Percentiles rank a stretch among this genome's conserved stretches.
Evolutionary conservation across 805 yeast species (phyloP).

Genomic region (Cyberlindnera mycetangii): DNA sequence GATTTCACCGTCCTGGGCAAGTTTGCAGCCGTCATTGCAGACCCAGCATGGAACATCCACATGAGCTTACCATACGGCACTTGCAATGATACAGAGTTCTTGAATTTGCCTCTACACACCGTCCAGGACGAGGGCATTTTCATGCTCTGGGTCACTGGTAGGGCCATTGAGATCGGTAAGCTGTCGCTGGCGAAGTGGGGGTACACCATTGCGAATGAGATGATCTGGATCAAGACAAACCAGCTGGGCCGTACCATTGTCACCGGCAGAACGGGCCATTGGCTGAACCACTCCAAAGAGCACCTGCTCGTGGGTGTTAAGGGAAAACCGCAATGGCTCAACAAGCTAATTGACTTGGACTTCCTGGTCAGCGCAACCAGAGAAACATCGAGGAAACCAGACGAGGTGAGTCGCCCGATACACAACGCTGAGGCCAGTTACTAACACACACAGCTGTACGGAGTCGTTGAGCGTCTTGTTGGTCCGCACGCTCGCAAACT

Average conservation of each 20-base stretch:
- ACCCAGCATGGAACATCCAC: slow-evolving; percentile 94
- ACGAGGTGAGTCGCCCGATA: slow-evolving; percentile 43
- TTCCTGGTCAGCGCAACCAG: slow-evolving; percentile 78
- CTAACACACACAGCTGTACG: slow-evolving; percentile 47
- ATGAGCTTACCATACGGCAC: slow-evolving; percentile 80
- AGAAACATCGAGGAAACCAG: slow-evolving; percentile 90
- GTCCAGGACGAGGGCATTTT: slow-evolving; percentile 84
- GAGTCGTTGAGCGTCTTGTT: slow-evolving; percentile 78
- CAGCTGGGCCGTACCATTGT: slow-evolving; percentile 86
- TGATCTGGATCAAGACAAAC: slow-evolving; percentile 89
- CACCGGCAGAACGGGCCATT: slow-evolving; percentile 95
- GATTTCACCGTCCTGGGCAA: slow-evolving; percentile 73
- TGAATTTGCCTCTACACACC: slow-evolving; percentile 58
- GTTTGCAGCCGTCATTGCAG: slow-evolving; percentile 82
- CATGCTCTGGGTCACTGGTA: slow-evolving; percentile 91
- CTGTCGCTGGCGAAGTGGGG: slow-evolving; percentile 81
- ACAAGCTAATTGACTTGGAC: slow-evolving; percentile 65
- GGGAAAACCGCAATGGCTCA: slow-evolving; percentile 75
- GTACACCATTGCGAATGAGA: slow-evolving; percentile 69
- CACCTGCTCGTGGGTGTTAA: slow-evolving; percentile 83
- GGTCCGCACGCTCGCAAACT: slow-evolving; percentile 75
- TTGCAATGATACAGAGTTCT: slow-evolving; percentile 71
- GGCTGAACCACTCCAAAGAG: slow-evolving; percentile 95
- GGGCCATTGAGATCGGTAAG: slow-evolving; percentile 87
- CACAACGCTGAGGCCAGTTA: slow-evolving; percentile 14